Percentiles rank a stretch among this genome's conserved stretches.
Evolutionary conservation across 2,329 filamentous ascomycete genomes (phyloP).

Genomic region (Sarocladium strictum): DNA sequence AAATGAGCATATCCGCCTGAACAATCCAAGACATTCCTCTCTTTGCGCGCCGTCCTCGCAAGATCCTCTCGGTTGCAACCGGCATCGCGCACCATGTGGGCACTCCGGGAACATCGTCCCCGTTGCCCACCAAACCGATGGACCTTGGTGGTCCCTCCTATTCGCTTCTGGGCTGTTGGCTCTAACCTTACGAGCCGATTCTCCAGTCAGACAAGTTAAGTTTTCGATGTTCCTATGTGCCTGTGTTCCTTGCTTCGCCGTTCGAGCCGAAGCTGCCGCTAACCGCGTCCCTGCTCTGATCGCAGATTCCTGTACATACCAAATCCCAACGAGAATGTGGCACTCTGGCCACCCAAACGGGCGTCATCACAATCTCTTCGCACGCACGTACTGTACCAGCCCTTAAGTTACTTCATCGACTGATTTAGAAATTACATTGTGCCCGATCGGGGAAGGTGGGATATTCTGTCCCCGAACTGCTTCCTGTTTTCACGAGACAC

Average conservation of each 20-base stretch:
- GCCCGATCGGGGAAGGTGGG: too few relatives aligned
- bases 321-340: too few relatives aligned
- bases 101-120: not conserved
- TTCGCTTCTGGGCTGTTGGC: not conserved
- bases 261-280: too few relatives aligned
- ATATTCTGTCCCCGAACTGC: not conserved
- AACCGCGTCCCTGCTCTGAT: too few relatives aligned
- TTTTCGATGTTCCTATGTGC: not conserved
- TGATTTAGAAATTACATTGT: too few relatives aligned
- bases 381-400: too few relatives aligned
- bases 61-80: not conserved
- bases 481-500: not conserved
- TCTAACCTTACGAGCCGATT: not conserved
- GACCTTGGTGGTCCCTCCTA: not conserved
- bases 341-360: too few relatives aligned
- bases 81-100: constrained; percentile 3
- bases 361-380: too few relatives aligned
- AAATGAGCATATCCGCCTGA: not conserved
- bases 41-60: too few relatives aligned
- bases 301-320: too few relatives aligned
- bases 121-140: not conserved
- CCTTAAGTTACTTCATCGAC: too few relatives aligned
- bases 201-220: not conserved
- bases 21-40: not conserved
- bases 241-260: not conserved